Evolutionary conservation across 306 rosid genomes (phyloP).

Genomic region (Casuarina cunninghamiana): DNA sequence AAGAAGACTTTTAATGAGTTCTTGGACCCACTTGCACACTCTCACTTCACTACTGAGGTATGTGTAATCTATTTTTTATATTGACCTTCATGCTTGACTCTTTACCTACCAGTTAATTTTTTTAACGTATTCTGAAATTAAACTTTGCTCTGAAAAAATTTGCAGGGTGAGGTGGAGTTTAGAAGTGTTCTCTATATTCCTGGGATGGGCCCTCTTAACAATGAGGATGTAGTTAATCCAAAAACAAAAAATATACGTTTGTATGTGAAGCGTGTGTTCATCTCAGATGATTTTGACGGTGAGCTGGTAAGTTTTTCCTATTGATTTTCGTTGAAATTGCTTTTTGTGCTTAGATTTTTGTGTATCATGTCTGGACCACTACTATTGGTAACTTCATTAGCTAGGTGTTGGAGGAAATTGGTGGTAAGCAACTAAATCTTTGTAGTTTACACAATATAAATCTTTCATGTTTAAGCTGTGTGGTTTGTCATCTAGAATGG

Average conservation of each 20-base stretch:
- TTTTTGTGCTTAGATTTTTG: background rate
- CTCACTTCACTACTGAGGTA: slow-evolving; percentile 98
- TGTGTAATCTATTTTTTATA: background rate
- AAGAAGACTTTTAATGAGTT: slow-evolving; percentile 86
- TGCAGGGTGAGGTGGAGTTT: slow-evolving; percentile 97
- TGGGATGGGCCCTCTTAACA: slow-evolving; percentile 97
- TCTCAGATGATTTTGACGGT: slow-evolving; percentile 98
- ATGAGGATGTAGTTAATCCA: slow-evolving; percentile 87
- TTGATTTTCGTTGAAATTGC: slow-evolving; percentile 12
- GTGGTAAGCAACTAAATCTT: background rate
- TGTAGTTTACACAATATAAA: background rate
- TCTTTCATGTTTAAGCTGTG: background rate
- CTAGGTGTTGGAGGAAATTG: background rate
- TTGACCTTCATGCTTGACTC: background rate
- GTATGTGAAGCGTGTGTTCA: slow-evolving; percentile 93
- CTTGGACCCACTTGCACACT: slow-evolving; percentile 81
- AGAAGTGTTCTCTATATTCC: slow-evolving; percentile 93
- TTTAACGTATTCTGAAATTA: background rate
- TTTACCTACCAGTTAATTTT: background rate
- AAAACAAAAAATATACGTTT: slow-evolving; percentile 92
- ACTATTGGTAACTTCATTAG: background rate
- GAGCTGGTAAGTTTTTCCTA: slow-evolving; percentile 74
- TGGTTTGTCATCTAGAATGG: background rate
- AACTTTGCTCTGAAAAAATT: slow-evolving; percentile 28
- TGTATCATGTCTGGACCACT: background rate